Evolutionary conservation across 2,329 filamentous ascomycete species (phyloP), one percentile per base, ranked within the genome.

Genomic region (Metarhizium sp.): DNA sequence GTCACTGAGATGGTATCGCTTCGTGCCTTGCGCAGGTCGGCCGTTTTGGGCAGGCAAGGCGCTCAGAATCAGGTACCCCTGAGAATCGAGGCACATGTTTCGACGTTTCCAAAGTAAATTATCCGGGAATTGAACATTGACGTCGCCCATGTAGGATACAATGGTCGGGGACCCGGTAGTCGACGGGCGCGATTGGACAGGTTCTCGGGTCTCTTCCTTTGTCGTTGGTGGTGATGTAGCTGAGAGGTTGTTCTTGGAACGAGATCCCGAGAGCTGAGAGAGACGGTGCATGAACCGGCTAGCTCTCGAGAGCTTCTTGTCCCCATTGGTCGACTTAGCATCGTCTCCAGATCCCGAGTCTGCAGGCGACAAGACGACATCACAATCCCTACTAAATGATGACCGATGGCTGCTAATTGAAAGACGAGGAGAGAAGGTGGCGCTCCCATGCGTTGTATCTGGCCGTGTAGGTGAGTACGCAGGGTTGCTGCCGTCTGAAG

Each of bases 111-210:
- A 99, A 13, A 99, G 79, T 50, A 99, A 78, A 54, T 90, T 95
- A 67, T 97, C 92, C 0, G 94, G 94, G 68, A 99, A 96, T 68
- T 99, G 94, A 11, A 97, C 89, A 64, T 99, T 97, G 59, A 99
- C 86, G 65, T 96, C 90, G 51, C 92, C 90, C 69, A 95, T 80
- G 59, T 87, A 85, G 3, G 89, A 78, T 30, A 86, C 78, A 53
- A 84, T 73, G 50, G 69, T 71, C 0, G 72, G 64, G 20, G 64
- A 61, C 10, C 63, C 66, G 2, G 65, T 70, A 18, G 65, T 68
- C 32, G 61, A 65, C 6, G 67, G 65, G 16, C 65, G 62, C 6
- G 58, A 18, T 11, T 56, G 51, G 3, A 36, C 53, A 25, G 62
- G 59, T 52, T 65, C 64, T 1, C 55, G 40, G 20, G 55, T 66